Conservation (phyloP, 108 stramenopile species). For the Skeletonema potamos region DNA sequence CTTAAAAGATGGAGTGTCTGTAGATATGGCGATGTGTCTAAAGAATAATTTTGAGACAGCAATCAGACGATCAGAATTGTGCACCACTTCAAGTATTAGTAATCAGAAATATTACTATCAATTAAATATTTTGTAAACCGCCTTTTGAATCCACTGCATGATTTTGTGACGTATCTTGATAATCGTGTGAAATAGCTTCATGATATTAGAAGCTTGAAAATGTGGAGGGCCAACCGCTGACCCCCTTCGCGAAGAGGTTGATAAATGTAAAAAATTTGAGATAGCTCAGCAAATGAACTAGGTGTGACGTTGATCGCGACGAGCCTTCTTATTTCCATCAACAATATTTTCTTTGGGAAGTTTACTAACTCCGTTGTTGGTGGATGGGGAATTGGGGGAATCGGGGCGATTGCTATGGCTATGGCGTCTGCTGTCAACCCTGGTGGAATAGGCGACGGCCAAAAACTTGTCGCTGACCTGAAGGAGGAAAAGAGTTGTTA, state of each 20-base stretch:
- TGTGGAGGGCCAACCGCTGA: no score
- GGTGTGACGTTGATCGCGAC: neutral
- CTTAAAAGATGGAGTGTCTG: neutral
- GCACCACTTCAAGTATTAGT: neutral
- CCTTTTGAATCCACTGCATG: no score
- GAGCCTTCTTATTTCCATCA: neutral
- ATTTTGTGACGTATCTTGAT: no score
- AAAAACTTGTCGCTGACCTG: no score
- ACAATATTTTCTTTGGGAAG: no score
- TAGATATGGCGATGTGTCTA: neutral
- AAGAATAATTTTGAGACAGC: neutral
- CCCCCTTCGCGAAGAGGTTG: no score
- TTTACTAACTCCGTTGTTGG: neutral
- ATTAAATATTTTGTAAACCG: neutral
- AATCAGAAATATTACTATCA: neutral
- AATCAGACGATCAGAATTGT: neutral
- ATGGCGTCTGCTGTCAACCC: no score
- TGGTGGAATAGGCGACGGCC: no score
- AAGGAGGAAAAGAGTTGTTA: neutral
- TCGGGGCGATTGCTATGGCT: no score
- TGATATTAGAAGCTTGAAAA: no score
- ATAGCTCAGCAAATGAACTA: no score
- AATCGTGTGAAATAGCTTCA: neutral
- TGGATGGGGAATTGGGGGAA: neutral
- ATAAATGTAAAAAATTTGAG: no score